Conservation (phyloP, 177 flowering plant genomes). For the Tripterygium wilfordii region DNA sequence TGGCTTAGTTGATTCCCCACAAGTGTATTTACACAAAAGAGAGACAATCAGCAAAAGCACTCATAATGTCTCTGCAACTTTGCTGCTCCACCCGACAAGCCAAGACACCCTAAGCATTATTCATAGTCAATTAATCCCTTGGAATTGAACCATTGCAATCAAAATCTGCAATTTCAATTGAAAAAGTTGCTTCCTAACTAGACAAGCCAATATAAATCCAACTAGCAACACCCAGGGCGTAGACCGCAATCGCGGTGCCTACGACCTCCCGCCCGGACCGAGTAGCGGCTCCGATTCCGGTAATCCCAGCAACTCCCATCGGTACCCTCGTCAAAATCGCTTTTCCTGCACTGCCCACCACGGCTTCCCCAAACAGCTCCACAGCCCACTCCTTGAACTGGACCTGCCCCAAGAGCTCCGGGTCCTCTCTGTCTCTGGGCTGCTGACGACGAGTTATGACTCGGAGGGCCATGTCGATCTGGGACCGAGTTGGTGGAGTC, state of each 20-base stretch:
- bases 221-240: constrained; percentile 63
- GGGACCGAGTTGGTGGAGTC: constrained; percentile 50
- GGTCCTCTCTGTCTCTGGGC: neutral
- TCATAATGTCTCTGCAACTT: no score
- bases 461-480: constrained; percentile 51
- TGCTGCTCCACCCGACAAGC: no score
- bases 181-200: constrained; percentile 7
- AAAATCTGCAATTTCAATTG: no score
- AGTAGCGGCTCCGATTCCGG: constrained; percentile 47
- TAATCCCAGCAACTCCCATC: constrained; percentile 59
- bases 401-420: constrained; percentile 17
- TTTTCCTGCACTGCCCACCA: constrained; percentile 36
- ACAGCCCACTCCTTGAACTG: constrained; percentile 62
- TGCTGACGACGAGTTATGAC: constrained; percentile 5
- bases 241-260: constrained; percentile 52
- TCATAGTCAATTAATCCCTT: no score
- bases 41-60: no score
- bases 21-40: no score
- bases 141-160: neutral
- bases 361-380: constrained; percentile 43
- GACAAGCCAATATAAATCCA: constrained; percentile 46
- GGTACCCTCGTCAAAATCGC: constrained; percentile 38
- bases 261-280: constrained; percentile 40
- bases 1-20: no score
- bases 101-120: no score